Percentiles rank a stretch among this genome's conserved stretches.
Evolutionary conservation across 2,329 filamentous ascomycete species (phyloP).

Genomic region (Macrophomina tecta): DNA sequence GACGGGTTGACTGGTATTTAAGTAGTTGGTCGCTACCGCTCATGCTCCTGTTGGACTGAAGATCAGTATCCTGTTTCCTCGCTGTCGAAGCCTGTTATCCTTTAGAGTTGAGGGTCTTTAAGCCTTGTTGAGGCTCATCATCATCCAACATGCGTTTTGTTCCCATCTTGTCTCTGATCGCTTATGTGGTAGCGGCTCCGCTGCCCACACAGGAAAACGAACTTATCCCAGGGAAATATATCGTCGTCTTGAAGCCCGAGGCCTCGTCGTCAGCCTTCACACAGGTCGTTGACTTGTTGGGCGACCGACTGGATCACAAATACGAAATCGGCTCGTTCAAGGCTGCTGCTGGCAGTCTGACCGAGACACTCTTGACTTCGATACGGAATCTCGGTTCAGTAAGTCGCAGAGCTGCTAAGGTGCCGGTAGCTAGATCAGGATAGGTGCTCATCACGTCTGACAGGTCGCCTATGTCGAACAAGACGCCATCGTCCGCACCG

Average conservation of each 20-base stretch:
- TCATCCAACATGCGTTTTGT: conserved; percentile 47
- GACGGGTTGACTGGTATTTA: neutral
- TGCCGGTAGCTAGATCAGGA: neutral
- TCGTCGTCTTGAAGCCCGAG: conserved; percentile 53
- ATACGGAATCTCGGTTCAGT: conserved; percentile 30
- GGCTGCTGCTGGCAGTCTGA: conserved; percentile 47
- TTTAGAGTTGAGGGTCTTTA: neutral
- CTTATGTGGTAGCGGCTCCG: conserved; percentile 44
- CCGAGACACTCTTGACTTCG: conserved; percentile 38
- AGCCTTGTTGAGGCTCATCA: neutral
- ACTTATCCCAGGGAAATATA: conserved; percentile 51
- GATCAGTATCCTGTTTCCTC: neutral
- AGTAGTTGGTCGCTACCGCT: neutral
- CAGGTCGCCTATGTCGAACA: conserved; percentile 97
- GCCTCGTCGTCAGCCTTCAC: conserved; percentile 33
- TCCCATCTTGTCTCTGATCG: conserved; percentile 44
- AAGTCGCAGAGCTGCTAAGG: neutral
- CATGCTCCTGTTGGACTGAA: neutral
- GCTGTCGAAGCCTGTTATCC: neutral
- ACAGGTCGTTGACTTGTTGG: neutral
- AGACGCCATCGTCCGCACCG: conserved; percentile 86
- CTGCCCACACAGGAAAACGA: conserved; percentile 40
- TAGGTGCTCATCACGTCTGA: conserved; percentile 17
- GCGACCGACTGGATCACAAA: conserved; percentile 40
- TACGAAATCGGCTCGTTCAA: conserved; percentile 48